Conservation (phyloP, 73 alveolate species). For the Paramecium octaurelia region DNA sequence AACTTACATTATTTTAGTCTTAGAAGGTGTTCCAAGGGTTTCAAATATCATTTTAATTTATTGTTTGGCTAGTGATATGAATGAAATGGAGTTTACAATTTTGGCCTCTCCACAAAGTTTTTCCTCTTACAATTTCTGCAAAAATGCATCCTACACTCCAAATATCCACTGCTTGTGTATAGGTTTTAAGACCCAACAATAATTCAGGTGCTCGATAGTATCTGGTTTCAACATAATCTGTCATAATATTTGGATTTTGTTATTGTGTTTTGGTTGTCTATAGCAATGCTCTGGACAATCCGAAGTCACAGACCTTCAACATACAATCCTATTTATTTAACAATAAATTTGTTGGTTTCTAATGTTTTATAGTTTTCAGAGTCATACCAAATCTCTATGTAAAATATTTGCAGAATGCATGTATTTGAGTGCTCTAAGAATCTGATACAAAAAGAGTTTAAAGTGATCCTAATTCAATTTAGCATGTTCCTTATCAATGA, state of each 20-base stretch:
- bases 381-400: conserved; percentile 57
- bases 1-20: conserved; percentile 23
- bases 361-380: background rate
- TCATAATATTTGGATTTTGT: conserved; percentile 50
- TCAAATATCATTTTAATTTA: conserved; percentile 47
- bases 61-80: conserved; percentile 10
- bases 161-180: conserved; percentile 57
- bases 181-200: conserved; percentile 45
- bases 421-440: conserved; percentile 60
- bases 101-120: conserved; percentile 41
- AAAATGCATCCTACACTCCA: conserved; percentile 61
- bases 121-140: conserved; percentile 56
- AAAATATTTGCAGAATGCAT: conserved; percentile 63
- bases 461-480: conserved; percentile 55
- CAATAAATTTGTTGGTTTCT: conserved; percentile 62
- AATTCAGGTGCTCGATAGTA: conserved; percentile 63
- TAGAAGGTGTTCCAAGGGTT: conserved; percentile 53
- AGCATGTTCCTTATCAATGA: conserved; percentile 45
- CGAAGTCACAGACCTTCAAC: conserved; percentile 59
- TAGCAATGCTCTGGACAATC: conserved; percentile 53
- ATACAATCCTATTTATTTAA: conserved; percentile 44
- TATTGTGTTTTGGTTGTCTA: conserved; percentile 10
- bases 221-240: conserved; percentile 60
- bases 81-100: background rate
- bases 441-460: conserved; percentile 45